phyloP scores from a whole-genome alignment of 1,284 basidiomycete genomes.

The Boletus sp. region DNA sequence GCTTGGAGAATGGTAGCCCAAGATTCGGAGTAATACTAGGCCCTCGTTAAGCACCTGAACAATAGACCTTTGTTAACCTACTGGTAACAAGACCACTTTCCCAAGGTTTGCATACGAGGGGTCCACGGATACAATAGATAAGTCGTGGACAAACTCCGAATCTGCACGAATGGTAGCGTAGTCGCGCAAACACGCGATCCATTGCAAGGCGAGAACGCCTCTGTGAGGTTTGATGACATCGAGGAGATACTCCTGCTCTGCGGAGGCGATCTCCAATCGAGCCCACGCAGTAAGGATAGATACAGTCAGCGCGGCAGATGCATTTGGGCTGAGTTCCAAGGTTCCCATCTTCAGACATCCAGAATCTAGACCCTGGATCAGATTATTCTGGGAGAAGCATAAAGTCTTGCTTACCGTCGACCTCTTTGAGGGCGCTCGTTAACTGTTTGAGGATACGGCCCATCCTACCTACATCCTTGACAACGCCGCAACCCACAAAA shows the following conservation, averaged over 20 bases:
- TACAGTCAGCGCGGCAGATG: constrained; percentile 91
- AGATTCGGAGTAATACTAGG: constrained; percentile 82
- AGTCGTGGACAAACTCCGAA: constrained; percentile 77
- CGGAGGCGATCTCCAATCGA: constrained; percentile 80
- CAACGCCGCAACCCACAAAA: constrained; percentile 94
- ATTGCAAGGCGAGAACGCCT: constrained; percentile 72
- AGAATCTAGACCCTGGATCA: constrained; percentile 51
- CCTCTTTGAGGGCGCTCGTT: constrained; percentile 85
- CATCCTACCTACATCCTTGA: constrained; percentile 88
- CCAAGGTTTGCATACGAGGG: constrained; percentile 84
- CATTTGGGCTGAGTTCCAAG: constrained; percentile 87
- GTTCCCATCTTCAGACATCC: constrained; percentile 86
- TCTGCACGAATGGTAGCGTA: constrained; percentile 90
- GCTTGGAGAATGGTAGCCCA: constrained; percentile 88
- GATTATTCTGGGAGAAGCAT: neutral
- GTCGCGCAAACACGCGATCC: constrained; percentile 87
- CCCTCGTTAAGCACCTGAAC: constrained; percentile 3
- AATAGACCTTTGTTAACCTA: constrained; percentile 37
- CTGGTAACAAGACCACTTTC: constrained; percentile 85
- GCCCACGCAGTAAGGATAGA: constrained; percentile 96
- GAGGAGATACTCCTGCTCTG: constrained; percentile 72
- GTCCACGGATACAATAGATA: constrained; percentile 67
- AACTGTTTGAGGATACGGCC: constrained; percentile 91
- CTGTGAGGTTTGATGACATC: constrained; percentile 85
- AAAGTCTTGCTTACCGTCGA: constrained; percentile 55